Evolutionary conservation across 176 grass and related monocot genomes (phyloP), one percentile per base, ranked within the genome.

Genomic region (Luzula sylvatica): DNA sequence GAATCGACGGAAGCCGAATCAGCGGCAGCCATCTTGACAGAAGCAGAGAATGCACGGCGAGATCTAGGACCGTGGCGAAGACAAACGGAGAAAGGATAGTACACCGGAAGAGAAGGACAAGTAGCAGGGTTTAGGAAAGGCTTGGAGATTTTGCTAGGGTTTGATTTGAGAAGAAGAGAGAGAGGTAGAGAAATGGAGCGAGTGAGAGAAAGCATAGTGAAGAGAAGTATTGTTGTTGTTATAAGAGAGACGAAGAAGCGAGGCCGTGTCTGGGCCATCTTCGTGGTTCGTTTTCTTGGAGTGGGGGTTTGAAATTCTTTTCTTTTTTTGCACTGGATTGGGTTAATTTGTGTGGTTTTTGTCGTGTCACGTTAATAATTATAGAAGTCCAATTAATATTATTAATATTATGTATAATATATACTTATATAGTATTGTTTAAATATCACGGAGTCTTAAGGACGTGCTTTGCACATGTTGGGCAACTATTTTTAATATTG

Each of bases 21-120:
- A 46, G 24, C 19, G 20, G 39, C 17, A 14, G 50, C 43, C 47
- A 50, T 40, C 62, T 41, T 27, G n/a, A 71, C 72, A 64, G n/a
- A n/a, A n/a, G 72, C 19, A 71, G 73, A 79, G 53, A 70, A 59
- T 20, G 25, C 22, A 35, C 18, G 41, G 8, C 47, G 38, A 24
- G 75, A 55, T 61, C 42, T 65, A n/a, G 66, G 13, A 15, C 52
- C 52, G 2, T 61, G 72, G 56, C 73, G 67, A 48, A 84, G 50
- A 19, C 50, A 84, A 58, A 73, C 49, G 38, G 65, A 78, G 56
- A 83, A 78, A 3, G 88, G 67, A 24, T 72, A 51, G 54, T 43
- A 20, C 26, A 61, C 42, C 16, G 70, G 59, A 50, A 75, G 55
- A 52, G 69, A 65, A 44, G 8, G 52, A 67, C 32, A 35, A 8